phyloP scores from a whole-genome alignment of 2,329 filamentous ascomycete species.

The Exutisphaerella laricina region DNA sequence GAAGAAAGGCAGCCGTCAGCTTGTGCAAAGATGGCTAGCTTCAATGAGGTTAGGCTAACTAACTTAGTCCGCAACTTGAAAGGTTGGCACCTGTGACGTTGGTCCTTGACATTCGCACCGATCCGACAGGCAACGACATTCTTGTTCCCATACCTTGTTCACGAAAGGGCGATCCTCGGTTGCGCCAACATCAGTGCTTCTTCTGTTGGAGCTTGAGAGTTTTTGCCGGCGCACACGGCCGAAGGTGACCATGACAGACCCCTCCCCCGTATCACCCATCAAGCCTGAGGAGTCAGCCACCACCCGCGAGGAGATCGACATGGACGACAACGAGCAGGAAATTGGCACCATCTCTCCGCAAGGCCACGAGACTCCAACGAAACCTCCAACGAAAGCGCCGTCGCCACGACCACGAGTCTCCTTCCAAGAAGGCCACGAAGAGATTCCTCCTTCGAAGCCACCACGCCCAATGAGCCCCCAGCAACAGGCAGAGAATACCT shows the following conservation, averaged over 20 bases:
- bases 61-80: no score
- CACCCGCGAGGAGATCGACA: slow-evolving; percentile 37
- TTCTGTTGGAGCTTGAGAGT: no score
- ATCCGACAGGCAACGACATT: no score
- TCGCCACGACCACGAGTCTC: slow-evolving; percentile 43
- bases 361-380: slow-evolving; percentile 34
- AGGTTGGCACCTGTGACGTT: no score
- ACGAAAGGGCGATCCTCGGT: no score
- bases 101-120: no score
- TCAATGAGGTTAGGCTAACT: no score
- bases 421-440: slow-evolving; percentile 46
- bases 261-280: slow-evolving; percentile 24
- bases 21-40: no score
- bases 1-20: no score
- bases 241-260: slow-evolving; percentile 6
- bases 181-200: no score
- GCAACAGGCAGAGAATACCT: slow-evolving; percentile 77
- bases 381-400: slow-evolving; percentile 37
- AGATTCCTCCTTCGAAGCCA: slow-evolving; percentile 67
- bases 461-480: slow-evolving; percentile 75
- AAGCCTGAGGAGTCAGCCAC: slow-evolving; percentile 35
- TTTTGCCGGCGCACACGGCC: no score
- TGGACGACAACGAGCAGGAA: slow-evolving; percentile 66
- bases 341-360: slow-evolving; percentile 42
- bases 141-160: no score